phyloP scores from a whole-genome alignment of 306 rosid species.

The Fragaria iinumae region DNA sequence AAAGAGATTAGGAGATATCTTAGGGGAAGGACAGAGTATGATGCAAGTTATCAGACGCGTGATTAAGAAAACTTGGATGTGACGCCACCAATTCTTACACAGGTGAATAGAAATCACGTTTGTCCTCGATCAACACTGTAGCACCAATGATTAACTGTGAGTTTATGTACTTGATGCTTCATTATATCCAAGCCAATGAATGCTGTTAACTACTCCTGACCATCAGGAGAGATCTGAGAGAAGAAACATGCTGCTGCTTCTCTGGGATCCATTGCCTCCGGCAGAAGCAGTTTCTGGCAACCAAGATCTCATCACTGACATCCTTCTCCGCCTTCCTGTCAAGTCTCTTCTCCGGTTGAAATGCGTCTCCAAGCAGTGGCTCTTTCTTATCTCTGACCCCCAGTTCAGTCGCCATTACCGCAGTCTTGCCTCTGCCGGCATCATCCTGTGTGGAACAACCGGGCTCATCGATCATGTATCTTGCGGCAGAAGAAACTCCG shows the following conservation, averaged over 20 bases:
- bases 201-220: not conserved
- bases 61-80: not conserved
- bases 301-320: slow-evolving; percentile 5
- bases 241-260: not conserved
- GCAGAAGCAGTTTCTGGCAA: slow-evolving; percentile 10
- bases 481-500: not conserved
- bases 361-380: slow-evolving; percentile 27
- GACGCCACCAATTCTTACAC: not conserved
- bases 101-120: not conserved
- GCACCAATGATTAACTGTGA: not conserved
- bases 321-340: slow-evolving; percentile 10
- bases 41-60: not conserved
- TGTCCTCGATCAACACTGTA: not conserved
- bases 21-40: not conserved
- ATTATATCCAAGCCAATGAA: not conserved
- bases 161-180: not conserved
- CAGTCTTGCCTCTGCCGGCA: slow-evolving; percentile 8
- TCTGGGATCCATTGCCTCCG: not conserved
- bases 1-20: not conserved
- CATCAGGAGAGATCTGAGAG: not conserved
- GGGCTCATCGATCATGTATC: not conserved
- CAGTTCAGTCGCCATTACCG: not conserved
- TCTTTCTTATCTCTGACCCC: slow-evolving; percentile 10
- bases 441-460: slow-evolving; percentile 2
- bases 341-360: slow-evolving; percentile 24